Percentiles rank a stretch among this genome's conserved stretches.
Evolutionary conservation across 495 filamentous ascomycete species (phyloP).

Genomic region (Coniosporium apollinis): DNA sequence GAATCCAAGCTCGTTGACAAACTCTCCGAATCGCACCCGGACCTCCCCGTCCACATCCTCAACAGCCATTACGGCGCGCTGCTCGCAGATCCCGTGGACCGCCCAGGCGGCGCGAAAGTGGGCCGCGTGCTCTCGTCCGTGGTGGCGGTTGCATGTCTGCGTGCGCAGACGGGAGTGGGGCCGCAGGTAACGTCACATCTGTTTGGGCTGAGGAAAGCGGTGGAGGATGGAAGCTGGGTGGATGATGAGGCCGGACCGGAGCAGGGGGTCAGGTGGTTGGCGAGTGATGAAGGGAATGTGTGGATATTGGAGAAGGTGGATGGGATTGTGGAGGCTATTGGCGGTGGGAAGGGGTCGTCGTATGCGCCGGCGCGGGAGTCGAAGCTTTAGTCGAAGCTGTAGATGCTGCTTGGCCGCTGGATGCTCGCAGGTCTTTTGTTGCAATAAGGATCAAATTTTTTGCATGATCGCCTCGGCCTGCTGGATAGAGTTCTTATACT

Average conservation of each 20-base stretch:
- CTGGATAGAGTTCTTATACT: too few relatives aligned
- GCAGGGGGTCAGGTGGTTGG: slow-evolving; percentile 45
- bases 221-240: slow-evolving; percentile 44
- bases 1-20: slow-evolving; percentile 48
- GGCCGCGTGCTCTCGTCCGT: slow-evolving; percentile 51
- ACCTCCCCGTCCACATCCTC: slow-evolving; percentile 62
- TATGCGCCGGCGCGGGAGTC: slow-evolving; percentile 39
- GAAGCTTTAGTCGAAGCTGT: slow-evolving; percentile 30
- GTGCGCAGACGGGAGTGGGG: slow-evolving; percentile 60
- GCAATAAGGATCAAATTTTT: too few relatives aligned
- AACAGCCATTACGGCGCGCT: slow-evolving; percentile 52
- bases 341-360: slow-evolving; percentile 35
- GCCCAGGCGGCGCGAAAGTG: slow-evolving; percentile 27
- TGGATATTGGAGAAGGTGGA: slow-evolving; percentile 60
- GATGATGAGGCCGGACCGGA: slow-evolving; percentile 30
- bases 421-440: too few relatives aligned
- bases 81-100: slow-evolving; percentile 44
- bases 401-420: too few relatives aligned
- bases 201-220: slow-evolving; percentile 54
- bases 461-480: too few relatives aligned
- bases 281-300: slow-evolving; percentile 51
- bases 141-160: slow-evolving; percentile 49
- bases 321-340: slow-evolving; percentile 45
- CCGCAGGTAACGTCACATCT: slow-evolving; percentile 64
- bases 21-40: slow-evolving; percentile 52